Evolutionary conservation across 352 stramenopile genomes (phyloP), one percentile per base, ranked within the genome.

Genomic region (Phytophthora multivora): DNA sequence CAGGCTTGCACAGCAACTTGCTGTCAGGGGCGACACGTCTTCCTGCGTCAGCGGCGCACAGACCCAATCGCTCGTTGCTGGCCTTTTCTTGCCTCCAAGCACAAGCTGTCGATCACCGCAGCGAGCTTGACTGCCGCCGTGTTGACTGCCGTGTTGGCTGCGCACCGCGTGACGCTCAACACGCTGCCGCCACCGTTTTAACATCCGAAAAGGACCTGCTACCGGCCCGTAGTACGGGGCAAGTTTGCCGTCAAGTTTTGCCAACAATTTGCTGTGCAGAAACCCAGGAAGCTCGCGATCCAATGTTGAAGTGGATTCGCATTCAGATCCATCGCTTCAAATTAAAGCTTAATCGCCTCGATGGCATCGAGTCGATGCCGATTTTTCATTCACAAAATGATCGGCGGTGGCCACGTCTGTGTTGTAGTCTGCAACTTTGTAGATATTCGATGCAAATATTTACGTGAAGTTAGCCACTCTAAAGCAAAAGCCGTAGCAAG

Each of bases 61-160:
- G 23, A 8, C 33, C 63, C 63, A 71, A 66, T 71, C 54, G 49
- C 26, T 35, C 30, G 15, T 13, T 40, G 19, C 18, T 50, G 55
- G 39, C 46, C 59, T 53, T 68, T 58, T 25, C 18, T 64, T 15
- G 38, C 5, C 30, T 54, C 16, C 23, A 25, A n/a, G 35, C 41
- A 43, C 38, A 36, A 35, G 4, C 12, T 25, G 33, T 40, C 42
- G 59, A 62, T 30, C 28, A 21, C 40, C 33, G 23, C 15, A 21
- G 23, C 3, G 28, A 19, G n/a, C 13, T 40, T 33, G 28, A 33
- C 9, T 33, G 28, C 28, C 7, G 9, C 26, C 53, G 10, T 61
- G 41, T 61, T 61, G 35, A 26, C 43, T 51, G 9, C 26, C 53
- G 10, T 61, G 41, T 61, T 61, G 35, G 28, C 43, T 51, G n/a